Conservation (phyloP, 2,329 filamentous ascomycete genomes). For the Fusarium newnesense region DNA sequence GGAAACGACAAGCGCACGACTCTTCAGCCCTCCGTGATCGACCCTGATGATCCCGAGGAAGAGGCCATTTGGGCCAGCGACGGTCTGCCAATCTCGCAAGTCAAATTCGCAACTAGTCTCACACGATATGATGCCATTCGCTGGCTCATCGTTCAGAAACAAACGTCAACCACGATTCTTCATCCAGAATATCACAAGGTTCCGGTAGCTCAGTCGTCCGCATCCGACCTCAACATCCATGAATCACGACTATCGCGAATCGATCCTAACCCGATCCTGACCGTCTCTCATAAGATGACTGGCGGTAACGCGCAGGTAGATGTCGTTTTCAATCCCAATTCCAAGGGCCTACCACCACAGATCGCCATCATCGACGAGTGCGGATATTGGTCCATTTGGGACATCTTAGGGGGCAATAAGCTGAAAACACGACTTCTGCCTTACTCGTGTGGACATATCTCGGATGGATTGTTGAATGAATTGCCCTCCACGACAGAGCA, state of each 20-base stretch:
- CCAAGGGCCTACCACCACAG: constrained; percentile 62
- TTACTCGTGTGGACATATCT: constrained; percentile 56
- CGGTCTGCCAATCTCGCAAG: constrained; percentile 59
- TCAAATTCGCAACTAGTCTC: constrained; percentile 59
- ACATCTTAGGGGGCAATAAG: constrained; percentile 58
- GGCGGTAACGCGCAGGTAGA: constrained; percentile 69
- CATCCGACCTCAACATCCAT: constrained; percentile 2
- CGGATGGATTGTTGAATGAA: constrained; percentile 50
- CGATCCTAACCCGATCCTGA: constrained; percentile 64
- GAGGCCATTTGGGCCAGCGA: constrained; percentile 66
- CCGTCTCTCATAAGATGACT: constrained; percentile 62
- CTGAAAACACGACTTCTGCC: constrained; percentile 50
- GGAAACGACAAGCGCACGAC: constrained; percentile 54
- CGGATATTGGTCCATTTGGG: constrained; percentile 76
- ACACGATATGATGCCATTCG: constrained; percentile 52
- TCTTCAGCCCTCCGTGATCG: constrained; percentile 59
- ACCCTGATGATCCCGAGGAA: constrained; percentile 55
- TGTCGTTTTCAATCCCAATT: constrained; percentile 70
- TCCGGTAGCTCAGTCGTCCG: constrained; percentile 45
- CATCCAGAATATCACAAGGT: constrained; percentile 60
- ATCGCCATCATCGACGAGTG: constrained; percentile 72
- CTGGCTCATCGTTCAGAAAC: constrained; percentile 66
- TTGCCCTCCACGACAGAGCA: constrained; percentile 47
- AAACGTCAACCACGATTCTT: constrained; percentile 62
- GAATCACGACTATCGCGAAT: constrained; percentile 60